Evolutionary conservation across 257 asterid species (phyloP), one percentile per base, ranked within the genome.

Genomic region (Solanum boliviense): DNA sequence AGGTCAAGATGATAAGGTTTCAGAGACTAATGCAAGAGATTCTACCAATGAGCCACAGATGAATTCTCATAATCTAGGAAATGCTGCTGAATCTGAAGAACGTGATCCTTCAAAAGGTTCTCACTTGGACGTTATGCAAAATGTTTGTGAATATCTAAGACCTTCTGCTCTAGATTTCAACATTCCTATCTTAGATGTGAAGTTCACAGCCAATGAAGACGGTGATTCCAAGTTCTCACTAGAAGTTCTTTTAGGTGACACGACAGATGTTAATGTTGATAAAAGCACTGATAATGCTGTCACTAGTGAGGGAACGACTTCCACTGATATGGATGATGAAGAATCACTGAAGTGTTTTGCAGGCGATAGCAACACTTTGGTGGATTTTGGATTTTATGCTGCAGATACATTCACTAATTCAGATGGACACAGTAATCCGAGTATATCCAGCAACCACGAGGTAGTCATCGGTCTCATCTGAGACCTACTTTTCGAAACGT

Each of bases 141-240:
- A 83, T 82, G 85, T 86, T 73, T 78, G 86, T 9, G 90, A 89
- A 48, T 83, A 91, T 75, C 87, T 89, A 75, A 46, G 62, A 83
- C 84, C 92, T 76, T 83, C 94, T 58, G 32, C 82, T 7, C 78
- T 93, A 87, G 94, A 94, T 90, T 93, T 91, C 38, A 92, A 89
- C 85, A 91, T 91, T 90, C 98, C 98, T 32, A 92, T 94, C 87
- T 87, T 93, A 87, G 98, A 96, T 39, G 98, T 95, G 90, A 89
- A 92, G 68, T 97, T 97, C 89, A 58, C 89, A 67, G 87, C 91
- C 84, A 85, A 90, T 62, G 86, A 74, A 89, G 62, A 70, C 68
- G 41, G 89, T 52, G 67, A 84, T 29, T 75, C 87, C 21, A 87
- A 81, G 74, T 76, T 91, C 44, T 91, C 97, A 76, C 93, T 97